Conservation (phyloP, 345 rosid species). For the Anacardium occidentale region DNA sequence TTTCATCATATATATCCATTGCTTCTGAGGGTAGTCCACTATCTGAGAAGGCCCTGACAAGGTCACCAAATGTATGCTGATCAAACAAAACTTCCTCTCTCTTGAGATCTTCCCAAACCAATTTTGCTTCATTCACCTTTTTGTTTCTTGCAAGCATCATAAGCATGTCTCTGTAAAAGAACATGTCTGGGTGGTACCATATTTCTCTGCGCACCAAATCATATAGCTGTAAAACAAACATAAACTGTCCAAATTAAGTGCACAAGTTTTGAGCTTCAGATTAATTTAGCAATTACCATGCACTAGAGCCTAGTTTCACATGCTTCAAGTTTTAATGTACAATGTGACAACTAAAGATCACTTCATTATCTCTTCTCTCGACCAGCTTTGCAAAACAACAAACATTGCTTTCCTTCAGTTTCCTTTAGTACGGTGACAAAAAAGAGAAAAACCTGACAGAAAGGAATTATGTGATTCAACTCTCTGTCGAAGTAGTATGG, state of each 20-base stretch:
- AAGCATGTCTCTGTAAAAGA: conserved; percentile 86
- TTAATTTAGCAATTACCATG: too few relatives aligned
- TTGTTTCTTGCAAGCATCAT: conserved; percentile 90
- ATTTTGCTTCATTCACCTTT: conserved; percentile 55
- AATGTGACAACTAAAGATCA: background rate
- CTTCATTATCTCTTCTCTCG: background rate
- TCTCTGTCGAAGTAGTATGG: background rate
- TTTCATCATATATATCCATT: conserved; percentile 76
- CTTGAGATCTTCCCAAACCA: conserved; percentile 81
- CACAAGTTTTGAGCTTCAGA: too few relatives aligned
- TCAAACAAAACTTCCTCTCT: conserved; percentile 79
- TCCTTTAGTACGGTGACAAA: background rate
- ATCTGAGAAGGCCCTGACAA: conserved; percentile 63
- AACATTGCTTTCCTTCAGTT: background rate
- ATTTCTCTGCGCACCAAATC: conserved; percentile 82
- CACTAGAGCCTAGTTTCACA: too few relatives aligned
- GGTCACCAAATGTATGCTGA: conserved; percentile 75
- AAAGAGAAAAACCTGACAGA: background rate
- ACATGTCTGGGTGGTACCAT: conserved; percentile 96
- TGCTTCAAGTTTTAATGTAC: too few relatives aligned
- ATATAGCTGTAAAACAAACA: conserved; percentile 52
- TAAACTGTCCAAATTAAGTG: background rate
- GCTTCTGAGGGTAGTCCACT: conserved; percentile 63
- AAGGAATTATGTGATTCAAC: background rate
- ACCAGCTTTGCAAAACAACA: background rate